Percentiles rank a stretch among this genome's conserved stretches.
Conservation (phyloP, 2,329 filamentous ascomycete genomes). For the Rutstroemia sp. region DNA sequence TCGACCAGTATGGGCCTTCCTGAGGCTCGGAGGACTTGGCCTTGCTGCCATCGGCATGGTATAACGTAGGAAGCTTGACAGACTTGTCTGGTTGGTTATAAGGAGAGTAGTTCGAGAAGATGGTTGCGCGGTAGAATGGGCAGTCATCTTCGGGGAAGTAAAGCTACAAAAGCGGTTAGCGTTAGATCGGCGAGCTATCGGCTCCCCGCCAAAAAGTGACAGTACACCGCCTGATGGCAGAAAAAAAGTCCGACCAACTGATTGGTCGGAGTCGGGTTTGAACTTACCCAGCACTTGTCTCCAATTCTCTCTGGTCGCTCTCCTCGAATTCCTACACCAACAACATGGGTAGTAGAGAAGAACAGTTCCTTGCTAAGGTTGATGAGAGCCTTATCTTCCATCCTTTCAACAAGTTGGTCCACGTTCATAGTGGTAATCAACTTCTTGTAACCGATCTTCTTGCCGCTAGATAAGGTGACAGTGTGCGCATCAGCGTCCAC, state of each 20-base stretch:
- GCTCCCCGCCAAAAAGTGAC: too few relatives aligned
- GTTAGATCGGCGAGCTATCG: neutral
- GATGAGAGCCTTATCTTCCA: conserved; percentile 81
- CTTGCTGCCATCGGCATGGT: conserved; percentile 80
- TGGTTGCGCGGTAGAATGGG: conserved; percentile 98
- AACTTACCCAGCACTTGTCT: conserved; percentile 92
- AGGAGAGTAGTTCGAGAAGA: conserved; percentile 99
- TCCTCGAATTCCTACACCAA: conserved; percentile 91
- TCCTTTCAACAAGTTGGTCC: conserved; percentile 77
- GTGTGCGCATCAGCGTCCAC: conserved; percentile 81
- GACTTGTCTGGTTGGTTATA: conserved; percentile 87
- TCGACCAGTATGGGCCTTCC: conserved; percentile 97
- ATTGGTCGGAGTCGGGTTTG: neutral
- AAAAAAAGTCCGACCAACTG: neutral
- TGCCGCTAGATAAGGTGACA: conserved; percentile 76
- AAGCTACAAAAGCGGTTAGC: conserved; percentile 44
- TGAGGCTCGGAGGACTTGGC: conserved; percentile 63
- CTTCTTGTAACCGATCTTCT: conserved; percentile 83
- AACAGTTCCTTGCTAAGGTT: conserved; percentile 82
- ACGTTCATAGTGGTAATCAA: conserved; percentile 95
- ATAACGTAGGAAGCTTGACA: conserved; percentile 78
- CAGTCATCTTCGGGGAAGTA: conserved; percentile 99
- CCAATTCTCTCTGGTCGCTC: conserved; percentile 89
- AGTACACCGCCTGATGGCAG: neutral
- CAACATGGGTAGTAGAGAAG: conserved; percentile 96